A percentile compares a stretch with the other conserved stretches of the same genome.
Evolutionary conservation across 75 land plant species (phyloP).

Genomic region (Cryptomeria japonica): DNA sequence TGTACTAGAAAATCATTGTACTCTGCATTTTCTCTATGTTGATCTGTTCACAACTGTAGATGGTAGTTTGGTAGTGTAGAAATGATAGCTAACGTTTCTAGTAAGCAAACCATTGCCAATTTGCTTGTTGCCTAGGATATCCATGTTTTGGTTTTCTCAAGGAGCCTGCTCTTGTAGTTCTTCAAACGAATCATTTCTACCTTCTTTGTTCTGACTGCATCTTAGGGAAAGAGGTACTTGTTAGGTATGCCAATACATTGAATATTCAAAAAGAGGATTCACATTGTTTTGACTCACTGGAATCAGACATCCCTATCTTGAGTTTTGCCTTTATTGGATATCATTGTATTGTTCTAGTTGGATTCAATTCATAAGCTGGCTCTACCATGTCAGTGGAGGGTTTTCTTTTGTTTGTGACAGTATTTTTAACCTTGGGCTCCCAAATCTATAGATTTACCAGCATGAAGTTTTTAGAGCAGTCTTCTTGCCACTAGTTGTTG

Average conservation of each 20-base stretch:
- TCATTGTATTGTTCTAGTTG: not conserved
- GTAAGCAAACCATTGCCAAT: not conserved
- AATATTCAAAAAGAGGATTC: not conserved
- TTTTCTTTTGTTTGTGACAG: no score
- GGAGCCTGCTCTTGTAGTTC: not conserved
- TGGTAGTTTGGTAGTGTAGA: no score
- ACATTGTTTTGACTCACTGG: not conserved
- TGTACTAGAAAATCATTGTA: no score
- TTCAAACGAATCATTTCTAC: not conserved
- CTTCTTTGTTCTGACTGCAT: not conserved
- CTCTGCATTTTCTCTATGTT: no score
- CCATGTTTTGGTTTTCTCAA: not conserved
- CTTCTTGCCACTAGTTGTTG: no score
- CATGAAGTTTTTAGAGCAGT: no score
- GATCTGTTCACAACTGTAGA: no score
- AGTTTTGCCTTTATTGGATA: not conserved
- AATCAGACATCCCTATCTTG: not conserved
- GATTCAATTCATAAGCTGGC: not conserved
- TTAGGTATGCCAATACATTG: no score
- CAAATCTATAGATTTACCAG: no score
- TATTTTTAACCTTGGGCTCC: no score
- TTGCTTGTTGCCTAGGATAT: not conserved
- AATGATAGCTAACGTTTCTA: not conserved
- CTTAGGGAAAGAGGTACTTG: not conserved
- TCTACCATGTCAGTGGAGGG: not conserved